These are phyloP conservation scores for Zygnema cylindricum DNA, from an alignment of 139 green algal species.

Conservation along the genomic window DNA sequence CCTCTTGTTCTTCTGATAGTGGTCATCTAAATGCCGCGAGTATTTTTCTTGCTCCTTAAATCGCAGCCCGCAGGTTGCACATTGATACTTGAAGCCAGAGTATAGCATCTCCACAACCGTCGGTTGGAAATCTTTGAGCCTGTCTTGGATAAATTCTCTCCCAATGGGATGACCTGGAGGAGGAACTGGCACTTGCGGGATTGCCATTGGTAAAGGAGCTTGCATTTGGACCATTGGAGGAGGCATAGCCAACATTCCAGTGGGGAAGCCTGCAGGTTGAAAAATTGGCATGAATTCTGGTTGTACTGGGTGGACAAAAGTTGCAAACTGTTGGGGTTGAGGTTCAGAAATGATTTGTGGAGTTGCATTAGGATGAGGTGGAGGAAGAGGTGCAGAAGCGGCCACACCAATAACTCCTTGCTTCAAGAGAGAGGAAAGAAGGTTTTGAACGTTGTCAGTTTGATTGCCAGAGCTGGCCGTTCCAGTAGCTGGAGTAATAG, in stretches of 20 bases:
- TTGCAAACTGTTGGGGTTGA: background rate
- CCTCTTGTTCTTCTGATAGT: constrained; percentile 47
- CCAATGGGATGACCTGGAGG: constrained; percentile 8
- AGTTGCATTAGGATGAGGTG: background rate
- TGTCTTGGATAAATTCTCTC: constrained; percentile 28
- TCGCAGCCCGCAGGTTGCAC: constrained; percentile 48
- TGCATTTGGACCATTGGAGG: background rate
- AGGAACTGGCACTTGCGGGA: background rate
- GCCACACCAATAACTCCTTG: constrained; percentile 13
- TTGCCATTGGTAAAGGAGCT: background rate
- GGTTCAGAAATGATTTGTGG: background rate
- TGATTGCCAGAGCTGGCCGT: background rate
- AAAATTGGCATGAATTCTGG: background rate
- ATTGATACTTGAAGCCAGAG: constrained; percentile 49
- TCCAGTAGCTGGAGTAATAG: background rate
- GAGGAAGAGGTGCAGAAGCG: background rate
- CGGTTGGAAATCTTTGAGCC: constrained; percentile 16
- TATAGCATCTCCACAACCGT: constrained; percentile 41
- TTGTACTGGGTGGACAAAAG: background rate
- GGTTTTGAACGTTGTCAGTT: background rate
- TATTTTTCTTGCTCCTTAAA: constrained; percentile 57
- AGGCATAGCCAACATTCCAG: background rate
- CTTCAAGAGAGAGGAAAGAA: constrained; percentile 34
- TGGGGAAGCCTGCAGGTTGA: background rate
- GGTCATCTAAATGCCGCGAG: constrained; percentile 39